These are phyloP conservation scores for Phalaenopsis equestris DNA, from an alignment of 106 monocot species.

Conservation along the genomic window DNA sequence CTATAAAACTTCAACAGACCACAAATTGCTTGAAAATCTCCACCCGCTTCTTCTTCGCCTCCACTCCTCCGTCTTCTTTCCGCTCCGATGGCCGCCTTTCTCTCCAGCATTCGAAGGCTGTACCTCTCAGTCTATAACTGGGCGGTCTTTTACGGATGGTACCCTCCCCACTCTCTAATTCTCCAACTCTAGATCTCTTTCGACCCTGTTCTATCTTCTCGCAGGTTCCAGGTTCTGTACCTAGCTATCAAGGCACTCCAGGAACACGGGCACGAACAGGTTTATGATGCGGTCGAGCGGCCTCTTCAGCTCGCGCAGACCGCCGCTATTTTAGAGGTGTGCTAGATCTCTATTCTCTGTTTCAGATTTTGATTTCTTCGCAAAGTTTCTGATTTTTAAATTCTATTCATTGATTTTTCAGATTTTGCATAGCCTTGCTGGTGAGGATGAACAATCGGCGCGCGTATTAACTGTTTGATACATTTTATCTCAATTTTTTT, in stretches of 20 bases:
- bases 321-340: conserved; percentile 55
- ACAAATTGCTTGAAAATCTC: neutral
- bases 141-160: conserved; percentile 21
- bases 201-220: neutral
- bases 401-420: conserved; percentile 11
- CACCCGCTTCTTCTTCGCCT: neutral
- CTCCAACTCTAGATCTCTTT: neutral
- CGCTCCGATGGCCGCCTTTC: conserved; percentile 16
- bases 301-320: conserved; percentile 70
- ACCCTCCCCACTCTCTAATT: neutral
- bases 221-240: conserved; percentile 52
- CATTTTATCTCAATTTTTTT: neutral
- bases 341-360: neutral
- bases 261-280: conserved; percentile 32
- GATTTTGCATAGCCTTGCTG: conserved; percentile 56
- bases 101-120: conserved; percentile 8
- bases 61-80: neutral
- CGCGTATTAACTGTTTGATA: too few relatives aligned
- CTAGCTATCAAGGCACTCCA: conserved; percentile 45
- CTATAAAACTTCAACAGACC: neutral
- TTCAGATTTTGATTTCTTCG: neutral
- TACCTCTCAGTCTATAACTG: conserved; percentile 25
- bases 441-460: conserved; percentile 23
- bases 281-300: conserved; percentile 58
- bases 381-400: neutral